phyloP scores from a whole-genome alignment of 202 grass and related monocot genomes.

The Zizania palustris region DNA sequence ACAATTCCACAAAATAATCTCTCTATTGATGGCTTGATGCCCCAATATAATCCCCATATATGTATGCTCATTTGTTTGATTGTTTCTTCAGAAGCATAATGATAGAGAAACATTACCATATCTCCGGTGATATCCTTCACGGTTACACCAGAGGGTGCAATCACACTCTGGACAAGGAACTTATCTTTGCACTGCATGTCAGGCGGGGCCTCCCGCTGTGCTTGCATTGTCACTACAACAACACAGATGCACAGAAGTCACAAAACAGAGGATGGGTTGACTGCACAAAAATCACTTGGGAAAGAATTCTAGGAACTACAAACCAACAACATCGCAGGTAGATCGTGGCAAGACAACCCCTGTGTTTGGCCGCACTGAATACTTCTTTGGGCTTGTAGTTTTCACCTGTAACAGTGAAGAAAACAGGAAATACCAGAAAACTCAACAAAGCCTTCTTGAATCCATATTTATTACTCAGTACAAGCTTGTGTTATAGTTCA shows the following conservation, averaged over 20 bases:
- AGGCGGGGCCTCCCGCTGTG: slow-evolving; percentile 61
- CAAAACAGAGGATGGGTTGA: slow-evolving; percentile 4
- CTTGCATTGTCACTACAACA: slow-evolving; percentile 92
- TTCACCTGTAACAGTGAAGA: slow-evolving; percentile 67
- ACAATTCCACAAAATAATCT: background rate
- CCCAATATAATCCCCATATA: background rate
- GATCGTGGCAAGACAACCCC: slow-evolving; percentile 76
- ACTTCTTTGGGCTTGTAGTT: slow-evolving; percentile 95
- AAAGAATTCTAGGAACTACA: slow-evolving; percentile 28
- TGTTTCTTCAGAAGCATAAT: background rate
- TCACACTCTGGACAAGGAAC: slow-evolving; percentile 75
- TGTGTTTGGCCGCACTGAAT: slow-evolving; percentile 84
- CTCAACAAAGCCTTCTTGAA: background rate
- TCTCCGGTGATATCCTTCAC: slow-evolving; percentile 78
- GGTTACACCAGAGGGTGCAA: slow-evolving; percentile 47
- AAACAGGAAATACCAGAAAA: slow-evolving; percentile 16
- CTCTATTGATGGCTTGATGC: background rate
- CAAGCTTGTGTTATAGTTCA: background rate
- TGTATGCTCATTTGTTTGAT: slow-evolving; percentile 14
- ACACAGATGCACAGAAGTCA: slow-evolving; percentile 29
- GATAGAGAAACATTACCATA: slow-evolving; percentile 60
- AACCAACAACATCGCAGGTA: slow-evolving; percentile 91
- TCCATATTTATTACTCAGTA: background rate
- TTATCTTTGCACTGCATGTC: slow-evolving; percentile 99
- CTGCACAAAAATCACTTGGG: slow-evolving; percentile 15